These are phyloP conservation scores for Candida freyschussii DNA, from an alignment of 1,139 yeast species.

Conservation along the genomic window DNA sequence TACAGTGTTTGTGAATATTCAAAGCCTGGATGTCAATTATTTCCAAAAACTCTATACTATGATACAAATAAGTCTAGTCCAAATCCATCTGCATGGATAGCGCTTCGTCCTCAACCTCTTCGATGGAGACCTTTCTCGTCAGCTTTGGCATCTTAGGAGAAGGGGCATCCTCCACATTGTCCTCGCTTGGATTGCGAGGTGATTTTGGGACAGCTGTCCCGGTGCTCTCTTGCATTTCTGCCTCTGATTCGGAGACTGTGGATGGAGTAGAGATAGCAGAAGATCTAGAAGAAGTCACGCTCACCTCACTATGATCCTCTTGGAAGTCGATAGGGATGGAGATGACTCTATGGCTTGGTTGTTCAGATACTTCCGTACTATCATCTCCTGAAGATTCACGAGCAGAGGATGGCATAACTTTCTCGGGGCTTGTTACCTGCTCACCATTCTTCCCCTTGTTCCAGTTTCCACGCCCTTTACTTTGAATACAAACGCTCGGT, in stretches of 20 bases:
- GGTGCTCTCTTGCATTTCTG: neutral
- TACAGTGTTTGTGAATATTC: no score
- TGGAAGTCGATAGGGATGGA: constrained; percentile 5
- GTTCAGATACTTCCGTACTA: no score
- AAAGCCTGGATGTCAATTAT: no score
- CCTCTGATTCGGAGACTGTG: neutral
- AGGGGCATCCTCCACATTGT: no score
- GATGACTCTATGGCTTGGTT: constrained; percentile 3
- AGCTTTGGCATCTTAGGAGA: constrained; percentile 16
- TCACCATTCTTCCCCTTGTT: neutral
- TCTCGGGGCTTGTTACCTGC: neutral
- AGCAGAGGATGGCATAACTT: neutral
- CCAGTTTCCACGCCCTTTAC: no score
- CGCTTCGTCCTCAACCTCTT: constrained; percentile 23
- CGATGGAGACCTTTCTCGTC: constrained; percentile 19
- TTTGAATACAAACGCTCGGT: no score
- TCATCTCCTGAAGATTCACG: no score
- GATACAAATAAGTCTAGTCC: constrained; percentile 8
- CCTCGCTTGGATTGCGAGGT: no score
- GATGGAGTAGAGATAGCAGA: neutral
- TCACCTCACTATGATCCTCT: neutral
- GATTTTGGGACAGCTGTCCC: no score
- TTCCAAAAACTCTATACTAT: no score
- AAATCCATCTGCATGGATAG: constrained; percentile 8
- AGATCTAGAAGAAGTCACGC: neutral